Evolutionary conservation across 2,329 filamentous ascomycete genomes (phyloP), one percentile per base, ranked within the genome.

Genomic region (Phaeoacremonium minimum): DNA sequence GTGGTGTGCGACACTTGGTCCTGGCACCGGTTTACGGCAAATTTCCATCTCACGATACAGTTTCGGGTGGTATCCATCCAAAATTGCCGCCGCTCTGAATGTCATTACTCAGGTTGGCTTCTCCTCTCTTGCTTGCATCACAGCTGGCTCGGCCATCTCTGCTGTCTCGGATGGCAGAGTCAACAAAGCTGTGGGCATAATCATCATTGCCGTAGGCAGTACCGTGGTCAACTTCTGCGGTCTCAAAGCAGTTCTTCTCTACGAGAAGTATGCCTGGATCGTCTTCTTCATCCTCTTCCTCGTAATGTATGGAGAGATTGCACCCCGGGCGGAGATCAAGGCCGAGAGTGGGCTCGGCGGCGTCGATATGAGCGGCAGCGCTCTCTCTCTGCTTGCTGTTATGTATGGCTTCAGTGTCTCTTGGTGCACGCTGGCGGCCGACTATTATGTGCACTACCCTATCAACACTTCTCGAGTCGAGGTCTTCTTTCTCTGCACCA

Each of bases 221-320:
- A 61, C 75, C 28, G 41, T 71, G 31, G 63, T 77, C 15, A 70
- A 69, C 2, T 69, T 77, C 47, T 62, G 70, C 35, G 73, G 73
- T 1, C 64, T 73, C 45, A 61, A 58, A 39, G 58, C 61, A 13
- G 59, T 75, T 18, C 61, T 75, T 37, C 42, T 61, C 9, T 75
- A 71, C 44, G 69, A 75, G 45, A 58, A 64, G 32, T 72, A 66
- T 46, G 66, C 69, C n/a, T 74, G 71, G 62, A 56, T 73, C 13
- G 36, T 61, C 20, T 62, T 69, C 41, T 63, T 70, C 32, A 51
- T 63, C 36, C 63, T 73, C 33, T 73, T 73, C 48, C 48, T 71
- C 45, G 59, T 73, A 46, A 63, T 74, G 46, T 68, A 67, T 38
- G 66, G 64, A 32, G 61, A 71, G 51, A 60, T 60, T 5, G 67